Percentiles rank a stretch among this genome's conserved stretches.
Conservation (phyloP, 1,284 basidiomycete species). For the Ganoderma lingzhi region DNA sequence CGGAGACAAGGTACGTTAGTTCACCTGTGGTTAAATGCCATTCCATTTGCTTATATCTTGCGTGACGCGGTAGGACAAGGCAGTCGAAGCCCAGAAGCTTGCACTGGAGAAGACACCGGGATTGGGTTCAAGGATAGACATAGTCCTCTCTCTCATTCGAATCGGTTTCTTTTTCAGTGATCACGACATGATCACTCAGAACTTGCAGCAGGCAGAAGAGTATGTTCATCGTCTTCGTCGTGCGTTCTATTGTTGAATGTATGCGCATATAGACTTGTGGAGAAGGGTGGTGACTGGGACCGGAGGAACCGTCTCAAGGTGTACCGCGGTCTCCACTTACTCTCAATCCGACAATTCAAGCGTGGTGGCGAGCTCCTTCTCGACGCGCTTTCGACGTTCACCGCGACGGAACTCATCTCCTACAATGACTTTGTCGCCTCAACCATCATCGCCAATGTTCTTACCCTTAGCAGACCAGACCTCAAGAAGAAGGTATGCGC, state of each 20-base stretch:
- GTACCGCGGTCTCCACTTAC: slow-evolving; percentile 87
- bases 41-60: not conserved
- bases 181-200: slow-evolving; percentile 74
- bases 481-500: slow-evolving; percentile 89
- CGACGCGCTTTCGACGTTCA: slow-evolving; percentile 94
- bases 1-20: slow-evolving; percentile 82
- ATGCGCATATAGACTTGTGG: slow-evolving; percentile 72
- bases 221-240: slow-evolving; percentile 48
- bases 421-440: slow-evolving; percentile 94
- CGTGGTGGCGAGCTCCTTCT: slow-evolving; percentile 78
- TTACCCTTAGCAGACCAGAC: slow-evolving; percentile 86
- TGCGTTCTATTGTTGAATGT: not conserved
- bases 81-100: slow-evolving; percentile 83
- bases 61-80: slow-evolving; percentile 61
- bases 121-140: slow-evolving; percentile 92
- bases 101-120: slow-evolving; percentile 95
- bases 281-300: slow-evolving; percentile 99
- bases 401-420: slow-evolving; percentile 88
- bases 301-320: slow-evolving; percentile 96
- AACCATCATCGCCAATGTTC: slow-evolving; percentile 83
- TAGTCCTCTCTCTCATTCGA: slow-evolving; percentile 88
- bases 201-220: slow-evolving; percentile 87
- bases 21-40: not conserved
- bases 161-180: slow-evolving; percentile 95
- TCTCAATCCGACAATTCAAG: slow-evolving; percentile 89